A percentile compares a stretch with the other conserved stretches of the same genome.
These are phyloP conservation scores for Salix udensis DNA, from an alignment of 345 rosid species.

Conservation along the genomic window DNA sequence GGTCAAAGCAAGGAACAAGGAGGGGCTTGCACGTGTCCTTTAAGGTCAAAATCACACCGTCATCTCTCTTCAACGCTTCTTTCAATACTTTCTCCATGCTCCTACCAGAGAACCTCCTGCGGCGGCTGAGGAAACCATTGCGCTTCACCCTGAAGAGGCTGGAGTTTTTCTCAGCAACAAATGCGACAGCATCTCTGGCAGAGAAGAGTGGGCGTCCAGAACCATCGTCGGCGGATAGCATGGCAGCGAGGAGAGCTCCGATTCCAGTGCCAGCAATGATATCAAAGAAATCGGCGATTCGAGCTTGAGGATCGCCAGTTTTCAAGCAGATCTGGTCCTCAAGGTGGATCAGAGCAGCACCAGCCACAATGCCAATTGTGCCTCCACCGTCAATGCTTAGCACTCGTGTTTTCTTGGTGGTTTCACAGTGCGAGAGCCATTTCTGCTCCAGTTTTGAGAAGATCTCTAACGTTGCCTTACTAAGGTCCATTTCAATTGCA, in stretches of 20 bases:
- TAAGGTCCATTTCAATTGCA: slow-evolving; percentile 55
- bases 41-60: slow-evolving; percentile 61
- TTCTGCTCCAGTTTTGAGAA: slow-evolving; percentile 83
- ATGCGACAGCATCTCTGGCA: slow-evolving; percentile 64
- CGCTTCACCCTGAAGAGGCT: slow-evolving; percentile 47
- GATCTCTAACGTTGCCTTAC: slow-evolving; percentile 87
- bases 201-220: slow-evolving; percentile 70
- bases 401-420: slow-evolving; percentile 55
- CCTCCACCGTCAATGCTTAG: slow-evolving; percentile 94
- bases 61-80: slow-evolving; percentile 54
- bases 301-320: slow-evolving; percentile 61
- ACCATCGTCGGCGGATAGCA: slow-evolving; percentile 67
- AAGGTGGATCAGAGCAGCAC: slow-evolving; percentile 60
- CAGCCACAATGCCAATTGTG: slow-evolving; percentile 63
- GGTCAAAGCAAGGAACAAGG: slow-evolving; percentile 94
- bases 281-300: slow-evolving; percentile 81
- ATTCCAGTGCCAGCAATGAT: slow-evolving; percentile 81
- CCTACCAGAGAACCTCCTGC: slow-evolving; percentile 50
- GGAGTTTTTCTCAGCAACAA: slow-evolving; percentile 40
- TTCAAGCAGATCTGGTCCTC: slow-evolving; percentile 87
- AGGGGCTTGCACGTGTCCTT: slow-evolving; percentile 93
- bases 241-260: slow-evolving; percentile 74
- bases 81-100: slow-evolving; percentile 69
- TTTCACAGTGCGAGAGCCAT: slow-evolving; percentile 85
- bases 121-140: slow-evolving; percentile 46